phyloP scores from a whole-genome alignment of 345 rosid genomes.

The Hibiscus syriacus region DNA sequence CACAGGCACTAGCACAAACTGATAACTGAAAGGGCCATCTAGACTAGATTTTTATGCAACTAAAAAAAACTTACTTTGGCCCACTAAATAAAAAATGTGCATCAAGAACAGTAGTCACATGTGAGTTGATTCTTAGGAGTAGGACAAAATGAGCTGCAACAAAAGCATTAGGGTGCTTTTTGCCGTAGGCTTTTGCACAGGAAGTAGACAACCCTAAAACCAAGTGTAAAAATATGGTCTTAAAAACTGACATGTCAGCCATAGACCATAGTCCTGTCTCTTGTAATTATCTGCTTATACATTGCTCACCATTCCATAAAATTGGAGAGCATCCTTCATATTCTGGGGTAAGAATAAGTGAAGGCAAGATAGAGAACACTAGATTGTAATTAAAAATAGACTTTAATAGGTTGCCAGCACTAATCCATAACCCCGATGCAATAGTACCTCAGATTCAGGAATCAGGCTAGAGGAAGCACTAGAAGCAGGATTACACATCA shows the following conservation, averaged over 20 bases:
- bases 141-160: neutral
- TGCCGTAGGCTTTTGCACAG: neutral
- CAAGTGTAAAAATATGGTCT: neutral
- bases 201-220: neutral
- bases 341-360: conserved; percentile 5
- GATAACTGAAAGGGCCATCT: neutral
- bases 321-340: neutral
- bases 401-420: neutral
- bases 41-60: neutral
- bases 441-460: neutral
- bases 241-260: neutral
- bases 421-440: conserved; percentile 5
- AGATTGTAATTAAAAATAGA: neutral
- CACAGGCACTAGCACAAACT: neutral
- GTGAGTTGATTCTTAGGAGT: neutral
- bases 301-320: neutral
- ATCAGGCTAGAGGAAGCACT: neutral
- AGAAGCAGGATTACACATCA: conserved; percentile 7
- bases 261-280: conserved; percentile 1
- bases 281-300: neutral
- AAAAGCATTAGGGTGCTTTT: neutral
- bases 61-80: neutral
- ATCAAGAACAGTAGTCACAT: neutral
- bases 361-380: conserved; percentile 4
- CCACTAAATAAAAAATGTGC: neutral